Conservation (phyloP, 2,329 filamentous ascomycete species). For the Hirsutella thompsonii region DNA sequence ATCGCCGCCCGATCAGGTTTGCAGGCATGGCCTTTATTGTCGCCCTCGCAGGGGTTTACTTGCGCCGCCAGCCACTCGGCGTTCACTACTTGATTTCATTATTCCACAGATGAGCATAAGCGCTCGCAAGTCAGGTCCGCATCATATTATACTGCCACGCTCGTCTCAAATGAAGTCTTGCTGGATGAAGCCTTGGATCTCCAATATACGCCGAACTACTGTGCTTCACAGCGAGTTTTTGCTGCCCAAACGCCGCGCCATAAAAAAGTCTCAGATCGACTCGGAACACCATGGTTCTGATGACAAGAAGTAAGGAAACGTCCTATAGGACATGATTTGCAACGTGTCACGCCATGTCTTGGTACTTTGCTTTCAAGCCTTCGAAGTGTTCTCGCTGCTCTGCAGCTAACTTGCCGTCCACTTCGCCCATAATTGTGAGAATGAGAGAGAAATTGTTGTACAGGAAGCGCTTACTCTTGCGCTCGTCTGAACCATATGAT, state of each 20-base stretch:
- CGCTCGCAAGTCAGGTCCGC: too few relatives aligned
- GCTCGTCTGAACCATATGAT: slow-evolving; percentile 56
- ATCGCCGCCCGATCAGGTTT: slow-evolving; percentile 51
- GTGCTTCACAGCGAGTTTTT: neutral
- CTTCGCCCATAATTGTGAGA: slow-evolving; percentile 79
- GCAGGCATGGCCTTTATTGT: slow-evolving; percentile 54
- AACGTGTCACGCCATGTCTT: slow-evolving; percentile 23
- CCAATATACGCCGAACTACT: too few relatives aligned
- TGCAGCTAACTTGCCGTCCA: slow-evolving; percentile 55
- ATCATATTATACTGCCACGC: too few relatives aligned
- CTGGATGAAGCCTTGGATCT: too few relatives aligned
- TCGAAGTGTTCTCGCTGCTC: slow-evolving; percentile 71
- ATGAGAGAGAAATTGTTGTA: slow-evolving; percentile 95
- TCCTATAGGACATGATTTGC: neutral
- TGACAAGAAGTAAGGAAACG: neutral
- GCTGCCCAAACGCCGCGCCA: neutral
- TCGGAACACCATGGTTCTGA: neutral
- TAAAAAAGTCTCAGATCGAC: neutral
- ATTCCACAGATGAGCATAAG: slow-evolving; percentile 9
- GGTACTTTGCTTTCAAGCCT: slow-evolving; percentile 44
- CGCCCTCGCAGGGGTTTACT: slow-evolving; percentile 54
- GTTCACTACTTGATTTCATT: slow-evolving; percentile 14
- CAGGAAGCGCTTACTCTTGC: slow-evolving; percentile 76
- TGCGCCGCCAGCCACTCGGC: slow-evolving; percentile 36
- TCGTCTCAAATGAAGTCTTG: too few relatives aligned